A percentile compares a stretch with the other conserved stretches of the same genome.
phyloP scores from a whole-genome alignment of 2,329 filamentous ascomycete genomes.

The Lizonia empirigonia region DNA sequence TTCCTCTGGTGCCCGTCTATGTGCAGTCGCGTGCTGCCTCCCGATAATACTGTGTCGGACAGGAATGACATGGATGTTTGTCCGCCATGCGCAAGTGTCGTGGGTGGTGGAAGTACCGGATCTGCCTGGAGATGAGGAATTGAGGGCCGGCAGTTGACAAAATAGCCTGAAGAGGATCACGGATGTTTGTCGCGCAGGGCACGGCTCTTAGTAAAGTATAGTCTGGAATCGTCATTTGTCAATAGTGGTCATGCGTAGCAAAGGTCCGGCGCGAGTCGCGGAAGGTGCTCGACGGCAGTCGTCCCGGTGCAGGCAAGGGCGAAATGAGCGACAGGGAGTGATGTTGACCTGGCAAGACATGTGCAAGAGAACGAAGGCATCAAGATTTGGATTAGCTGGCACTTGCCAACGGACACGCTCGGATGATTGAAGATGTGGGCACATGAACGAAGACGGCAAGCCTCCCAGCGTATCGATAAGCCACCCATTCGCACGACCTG shows the following conservation, averaged over 20 bases:
- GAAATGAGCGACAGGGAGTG: constrained; percentile 1
- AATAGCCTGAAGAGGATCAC: neutral
- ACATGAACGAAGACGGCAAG: constrained; percentile 17
- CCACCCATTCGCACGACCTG: constrained; percentile 12
- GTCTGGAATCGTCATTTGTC: constrained; percentile 18
- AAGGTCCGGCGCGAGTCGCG: constrained; percentile 25
- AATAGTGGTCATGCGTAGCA: constrained; percentile 27
- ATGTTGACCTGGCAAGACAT: constrained; percentile 4
- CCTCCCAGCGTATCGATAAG: constrained; percentile 25
- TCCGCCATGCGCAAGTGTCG: constrained; percentile 42
- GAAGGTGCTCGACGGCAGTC: constrained; percentile 23
- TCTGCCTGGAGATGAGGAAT: constrained; percentile 14
- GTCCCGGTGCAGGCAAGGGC: constrained; percentile 6
- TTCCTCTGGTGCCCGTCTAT: constrained; percentile 20
- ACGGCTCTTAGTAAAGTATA: constrained; percentile 9
- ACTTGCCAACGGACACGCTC: constrained; percentile 4
- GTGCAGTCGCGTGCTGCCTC: constrained; percentile 40
- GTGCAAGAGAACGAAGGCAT: constrained; percentile 10
- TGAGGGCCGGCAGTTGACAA: constrained; percentile 6
- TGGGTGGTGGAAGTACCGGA: constrained; percentile 21
- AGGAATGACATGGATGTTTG: constrained; percentile 44
- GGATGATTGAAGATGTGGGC: constrained; percentile 4
- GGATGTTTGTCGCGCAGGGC: neutral
- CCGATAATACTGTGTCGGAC: constrained; percentile 42
- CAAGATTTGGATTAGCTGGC: neutral